Base-by-base conservation (phyloP, 108 stramenopile species). In the Nannochloropsis gaditana region DNA sequence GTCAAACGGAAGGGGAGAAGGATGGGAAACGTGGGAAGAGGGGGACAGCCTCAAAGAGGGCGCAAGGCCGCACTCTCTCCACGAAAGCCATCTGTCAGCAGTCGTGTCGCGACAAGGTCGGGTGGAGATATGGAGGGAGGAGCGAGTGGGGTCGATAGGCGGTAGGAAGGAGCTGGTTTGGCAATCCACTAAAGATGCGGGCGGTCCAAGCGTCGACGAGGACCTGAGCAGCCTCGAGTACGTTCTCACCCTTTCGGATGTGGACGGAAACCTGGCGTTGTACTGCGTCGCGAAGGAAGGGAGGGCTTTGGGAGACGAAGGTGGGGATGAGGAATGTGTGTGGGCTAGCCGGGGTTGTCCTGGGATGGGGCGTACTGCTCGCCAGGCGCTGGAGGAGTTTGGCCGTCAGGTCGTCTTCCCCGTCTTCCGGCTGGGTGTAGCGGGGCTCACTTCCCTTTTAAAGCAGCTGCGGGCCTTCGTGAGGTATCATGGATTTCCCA, bases 301-400 rank as follows among this genome's bases (percentile, higher is more conserved):
- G 8, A n/a, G n/a, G 59, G 6, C 3, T 15, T 15, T 4, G n/a
- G 8, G n/a, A n/a, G 59, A 73, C 19, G 59, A 73, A 6, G 6
- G 3, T 15, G 47, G 15, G 47, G 47, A 73, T 0, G 59, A 73
- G 59, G 59, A 73, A n/a, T 73, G 59, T n/a, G n/a, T 73, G 19
- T 73, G 59, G 59, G 59, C 59, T 15, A 73, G 59, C n/a, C 59
- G 59, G n/a, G 59, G 59, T 73, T 73, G 59, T 73, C 59, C 59
- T 73, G 59, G 59, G 59, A n/a, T n/a, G 59, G 8, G 59, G n/a
- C 15, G 15, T 15, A n/a, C 15, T n/a, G 4, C 59, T 3, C 59
- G n/a, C 3, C 59, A 73, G 8, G 59, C 8, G 59, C 8, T 73
- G 59, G 19, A 3, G 59, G 59, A 4, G 59, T 8, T 73, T n/a